Base-by-base conservation (phyloP, 2,329 filamentous ascomycete genomes). In the Incumbomyces lentus region DNA sequence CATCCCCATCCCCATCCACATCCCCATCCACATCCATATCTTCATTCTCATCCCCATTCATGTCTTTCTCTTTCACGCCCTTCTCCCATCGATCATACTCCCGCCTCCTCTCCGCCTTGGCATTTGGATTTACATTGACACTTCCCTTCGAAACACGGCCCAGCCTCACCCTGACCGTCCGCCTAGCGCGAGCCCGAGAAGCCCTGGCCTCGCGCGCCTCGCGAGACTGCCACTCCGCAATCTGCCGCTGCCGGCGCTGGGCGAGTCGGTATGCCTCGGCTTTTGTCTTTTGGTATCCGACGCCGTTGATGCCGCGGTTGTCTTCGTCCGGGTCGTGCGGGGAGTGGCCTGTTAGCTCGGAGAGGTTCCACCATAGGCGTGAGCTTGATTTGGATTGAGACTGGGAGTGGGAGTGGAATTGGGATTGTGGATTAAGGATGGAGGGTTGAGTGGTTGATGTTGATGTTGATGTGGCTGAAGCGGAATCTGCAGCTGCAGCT, bases 251-350 rank as follows among this genome's bases (percentile, higher is more conserved):
- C 47, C 78, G 67, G 56, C 68, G 72, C 59, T 77, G 73, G 35
- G 70, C 69, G 40, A 78, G 64, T 13, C 71, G 71, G 62, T 74
- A 74, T 1, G 75, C 76, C 26, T 78, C 71, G 34, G 75, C 73
- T 13, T 77, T 69, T 1, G 77, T 81, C 2, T 78, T 78, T 49
- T 70, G 71, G 60, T 81, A 82, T 0, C 78, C 78, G 47, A 82
- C 70, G 1, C 78, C 78, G 55, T 82, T 81, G 52, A 81, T 72
- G 4, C 78, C 78, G 46, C 76, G 75, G 2, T 78, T 77, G 58
- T 82, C 78, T 56, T 81, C 78, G 33, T 71, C 72, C 6, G 74
- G 73, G 45, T 78, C 74, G 3, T 64, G 68, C 2, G 70, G 68
- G 43, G 74, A 68, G 55, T 80, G 74, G 12, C 77, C 77, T 4